Evolutionary conservation across 139 green algal genomes (phyloP).

Genomic region (Picochlorum sp.): DNA sequence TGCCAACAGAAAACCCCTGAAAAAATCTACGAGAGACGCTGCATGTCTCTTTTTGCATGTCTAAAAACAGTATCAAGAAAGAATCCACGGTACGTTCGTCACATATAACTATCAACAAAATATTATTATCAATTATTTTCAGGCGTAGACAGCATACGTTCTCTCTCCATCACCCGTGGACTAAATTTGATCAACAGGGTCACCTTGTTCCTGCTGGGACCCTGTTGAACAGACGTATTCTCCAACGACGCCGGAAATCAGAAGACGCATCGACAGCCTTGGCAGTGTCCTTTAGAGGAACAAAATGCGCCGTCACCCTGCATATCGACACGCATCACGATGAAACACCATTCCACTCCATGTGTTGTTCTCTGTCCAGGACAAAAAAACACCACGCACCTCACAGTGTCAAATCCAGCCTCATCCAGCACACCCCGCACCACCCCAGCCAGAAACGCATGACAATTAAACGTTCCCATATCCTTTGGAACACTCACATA

Average conservation of each 20-base stretch:
- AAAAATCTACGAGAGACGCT: too few species aligned
- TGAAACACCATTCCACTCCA: too few species aligned
- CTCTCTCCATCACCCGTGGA: conserved; percentile 54
- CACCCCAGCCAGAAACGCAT: conserved; percentile 82
- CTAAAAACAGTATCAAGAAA: too few species aligned
- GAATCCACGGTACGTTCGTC: too few species aligned
- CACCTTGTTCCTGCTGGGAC: too few species aligned
- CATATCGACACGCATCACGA: conserved; percentile 1
- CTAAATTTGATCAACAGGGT: conserved; percentile 90
- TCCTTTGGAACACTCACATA: conserved; percentile 90
- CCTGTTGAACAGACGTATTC: too few species aligned
- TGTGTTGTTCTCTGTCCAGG: too few species aligned
- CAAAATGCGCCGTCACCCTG: conserved; percentile 78
- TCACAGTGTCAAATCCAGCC: conserved; percentile 73
- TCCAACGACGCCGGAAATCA: too few species aligned
- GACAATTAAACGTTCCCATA: conserved; percentile 83
- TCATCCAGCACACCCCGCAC: conserved; percentile 81
- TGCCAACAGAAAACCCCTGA: too few species aligned
- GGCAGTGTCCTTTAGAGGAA: conserved; percentile 45
- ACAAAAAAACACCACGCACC: conserved; percentile 23
- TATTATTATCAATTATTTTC: background rate
- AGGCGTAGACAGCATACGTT: conserved; percentile 24
- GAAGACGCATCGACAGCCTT: conserved; percentile 37
- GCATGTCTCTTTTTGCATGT: too few species aligned
- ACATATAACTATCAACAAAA: too few species aligned